A percentile compares a stretch with the other conserved stretches of the same genome.
These are phyloP conservation scores for Colletotrichum neosansevieriae DNA, from an alignment of 2,329 filamentous ascomycete genomes.

Conservation along the genomic window DNA sequence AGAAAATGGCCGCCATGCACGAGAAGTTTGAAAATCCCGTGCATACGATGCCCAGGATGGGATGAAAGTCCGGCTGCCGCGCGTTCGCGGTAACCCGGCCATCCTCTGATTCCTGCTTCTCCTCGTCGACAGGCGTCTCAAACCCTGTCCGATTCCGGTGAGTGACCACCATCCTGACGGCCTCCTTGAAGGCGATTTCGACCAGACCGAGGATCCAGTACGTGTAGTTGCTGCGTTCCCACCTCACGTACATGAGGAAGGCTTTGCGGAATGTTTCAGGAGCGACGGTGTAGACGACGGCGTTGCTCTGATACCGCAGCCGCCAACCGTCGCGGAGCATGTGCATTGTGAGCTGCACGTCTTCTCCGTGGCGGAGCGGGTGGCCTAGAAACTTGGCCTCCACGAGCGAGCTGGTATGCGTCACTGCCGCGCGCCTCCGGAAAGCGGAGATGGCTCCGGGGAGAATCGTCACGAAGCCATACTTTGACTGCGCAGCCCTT, in stretches of 20 bases:
- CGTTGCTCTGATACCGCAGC: conserved; percentile 20
- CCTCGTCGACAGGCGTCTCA: neutral
- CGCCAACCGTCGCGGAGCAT: conserved; percentile 18
- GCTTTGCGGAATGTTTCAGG: conserved; percentile 18
- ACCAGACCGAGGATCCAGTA: conserved; percentile 24
- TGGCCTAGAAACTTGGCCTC: conserved; percentile 6
- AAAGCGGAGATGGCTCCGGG: conserved; percentile 23
- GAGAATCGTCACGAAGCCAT: conserved; percentile 17
- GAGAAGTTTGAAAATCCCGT: conserved; percentile 11
- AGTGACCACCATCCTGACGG: neutral
- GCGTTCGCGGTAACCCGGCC: neutral
- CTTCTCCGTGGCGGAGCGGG: conserved; percentile 17
- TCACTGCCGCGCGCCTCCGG: conserved; percentile 2
- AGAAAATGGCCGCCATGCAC: conserved; percentile 8
- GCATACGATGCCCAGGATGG: conserved; percentile 17
- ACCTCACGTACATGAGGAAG: conserved; percentile 24
- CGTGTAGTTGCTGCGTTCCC: conserved; percentile 24
- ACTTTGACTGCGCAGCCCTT: conserved; percentile 15
- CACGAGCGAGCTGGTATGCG: conserved; percentile 9
- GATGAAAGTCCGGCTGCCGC: conserved; percentile 15
- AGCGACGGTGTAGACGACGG: conserved; percentile 21
- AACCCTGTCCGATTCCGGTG: too few relatives aligned
- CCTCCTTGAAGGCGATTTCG: conserved; percentile 1
- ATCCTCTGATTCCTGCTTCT: neutral
- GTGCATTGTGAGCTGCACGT: conserved; percentile 21